Evolutionary conservation across 257 asterid genomes (phyloP).

Genomic region (Solanum appendiculatum): DNA sequence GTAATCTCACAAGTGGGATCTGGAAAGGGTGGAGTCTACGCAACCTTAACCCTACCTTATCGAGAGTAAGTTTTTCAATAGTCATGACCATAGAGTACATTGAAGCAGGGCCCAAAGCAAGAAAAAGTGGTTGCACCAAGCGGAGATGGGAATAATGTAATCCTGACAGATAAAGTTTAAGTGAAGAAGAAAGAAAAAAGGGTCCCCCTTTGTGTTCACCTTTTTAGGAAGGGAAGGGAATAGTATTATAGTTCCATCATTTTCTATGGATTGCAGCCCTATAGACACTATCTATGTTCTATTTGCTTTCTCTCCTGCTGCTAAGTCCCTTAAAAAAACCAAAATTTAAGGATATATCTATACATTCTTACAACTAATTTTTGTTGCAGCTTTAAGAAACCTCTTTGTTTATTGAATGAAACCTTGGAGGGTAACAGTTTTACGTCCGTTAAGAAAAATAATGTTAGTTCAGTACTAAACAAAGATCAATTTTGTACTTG

Average conservation of each 20-base stretch:
- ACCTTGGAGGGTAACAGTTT: neutral
- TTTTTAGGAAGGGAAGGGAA: neutral
- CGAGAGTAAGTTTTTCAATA: neutral
- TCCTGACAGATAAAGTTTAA: neutral
- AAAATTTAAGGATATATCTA: neutral
- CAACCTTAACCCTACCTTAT: too few relatives aligned
- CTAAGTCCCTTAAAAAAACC: neutral
- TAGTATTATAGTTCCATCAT: neutral
- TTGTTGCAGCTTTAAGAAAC: neutral
- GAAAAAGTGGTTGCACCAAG: conserved; percentile 4
- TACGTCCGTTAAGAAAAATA: neutral
- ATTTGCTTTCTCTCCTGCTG: neutral
- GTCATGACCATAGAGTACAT: neutral
- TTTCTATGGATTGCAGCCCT: conserved; percentile 1
- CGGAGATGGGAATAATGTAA: neutral
- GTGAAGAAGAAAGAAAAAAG: neutral
- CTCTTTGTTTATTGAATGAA: neutral
- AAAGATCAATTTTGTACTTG: neutral
- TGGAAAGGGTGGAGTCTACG: too few relatives aligned
- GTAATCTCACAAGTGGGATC: neutral
- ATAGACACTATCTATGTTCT: neutral
- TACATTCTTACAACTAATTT: neutral
- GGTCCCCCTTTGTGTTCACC: neutral
- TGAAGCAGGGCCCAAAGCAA: neutral
- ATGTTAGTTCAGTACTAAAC: neutral